Percentiles rank a stretch among this genome's conserved stretches.
phyloP scores from a whole-genome alignment of 208 protist genomes.

The Trypanosoma brucei region DNA sequence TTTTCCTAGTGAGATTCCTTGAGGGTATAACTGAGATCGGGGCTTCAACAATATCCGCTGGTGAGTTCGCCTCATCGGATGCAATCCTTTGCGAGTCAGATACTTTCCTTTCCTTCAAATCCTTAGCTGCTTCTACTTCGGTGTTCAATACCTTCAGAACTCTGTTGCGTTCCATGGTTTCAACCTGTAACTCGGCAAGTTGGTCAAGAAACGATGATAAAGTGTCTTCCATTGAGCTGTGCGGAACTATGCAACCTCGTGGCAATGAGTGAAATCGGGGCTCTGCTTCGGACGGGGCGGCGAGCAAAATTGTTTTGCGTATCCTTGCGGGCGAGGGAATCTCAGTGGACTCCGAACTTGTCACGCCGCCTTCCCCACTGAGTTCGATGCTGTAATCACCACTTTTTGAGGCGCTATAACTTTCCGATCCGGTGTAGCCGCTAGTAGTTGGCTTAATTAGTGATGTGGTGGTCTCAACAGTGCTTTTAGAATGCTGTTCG shows the following conservation, averaged over 20 bases:
- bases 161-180: background rate
- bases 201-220: constrained; percentile 43
- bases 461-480: background rate
- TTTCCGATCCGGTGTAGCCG: background rate
- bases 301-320: constrained; percentile 46
- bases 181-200: constrained; percentile 39
- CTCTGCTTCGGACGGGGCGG: constrained; percentile 29
- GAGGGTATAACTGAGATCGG: background rate
- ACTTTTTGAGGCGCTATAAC: background rate
- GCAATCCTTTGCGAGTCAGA: too few species aligned
- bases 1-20: constrained; percentile 19
- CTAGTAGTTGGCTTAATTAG: background rate
- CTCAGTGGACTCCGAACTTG: background rate
- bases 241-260: constrained; percentile 35
- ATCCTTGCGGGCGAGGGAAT: background rate
- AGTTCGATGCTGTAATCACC: background rate
- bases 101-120: background rate
- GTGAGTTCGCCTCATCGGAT: too few species aligned
- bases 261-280: constrained; percentile 31
- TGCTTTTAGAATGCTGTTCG: background rate
- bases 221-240: constrained; percentile 33
- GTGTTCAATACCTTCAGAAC: background rate
- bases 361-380: background rate
- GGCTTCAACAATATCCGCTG: background rate
- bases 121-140: background rate